Evolutionary conservation across 2,329 filamentous ascomycete species (phyloP), one percentile per base, ranked within the genome.

Genomic region (Epichloe coenophiala): DNA sequence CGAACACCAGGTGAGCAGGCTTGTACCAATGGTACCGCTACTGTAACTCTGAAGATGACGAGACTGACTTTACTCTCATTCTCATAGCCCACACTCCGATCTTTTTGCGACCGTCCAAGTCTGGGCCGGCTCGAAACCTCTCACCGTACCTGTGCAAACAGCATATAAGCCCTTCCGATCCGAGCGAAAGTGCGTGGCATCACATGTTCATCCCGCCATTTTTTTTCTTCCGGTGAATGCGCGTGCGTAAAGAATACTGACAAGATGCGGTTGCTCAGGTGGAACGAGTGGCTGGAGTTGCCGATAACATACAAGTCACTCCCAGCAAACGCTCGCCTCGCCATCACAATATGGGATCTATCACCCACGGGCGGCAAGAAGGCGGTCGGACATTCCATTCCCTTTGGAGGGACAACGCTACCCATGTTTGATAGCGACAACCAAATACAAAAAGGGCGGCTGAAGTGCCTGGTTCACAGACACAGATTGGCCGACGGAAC

Each of bases 231-330:
- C 45, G 17, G 2, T 3, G 11, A 23, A 23, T 17, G 17, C 15
- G 4, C 35, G 2, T 37, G 21, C 6, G 19, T 37, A 38, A 46
- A 21, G 15, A 36, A 13, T 48, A 33, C 47, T 48, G 13, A 21
- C n/a, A 44, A 38, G 8, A 2, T 6, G 4, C 5, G 5, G 11
- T 21, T 19, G n/a, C 44, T 61, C 52, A 82, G 81, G 63, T 96
- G 93, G 93, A 95, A 95, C 64, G 91, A 97, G 71, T 98, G 94
- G 93, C 78, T 98, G 31, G 81, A 84, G 35, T 72, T 98, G 39
- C 91, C 93, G 0, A 81, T 97, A 54, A 78, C 82, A 4, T 93
- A 96, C 66, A 83, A 86, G 54, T 84, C 85, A 52, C 77, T 95
- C 1, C 90, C 93, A 1, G 72, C 83, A 42, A 87, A 88, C 59